A percentile compares a stretch with the other conserved stretches of the same genome.
Evolutionary conservation across 2,329 filamentous ascomycete genomes (phyloP).

Genomic region (Metarhizium guizhouense): DNA sequence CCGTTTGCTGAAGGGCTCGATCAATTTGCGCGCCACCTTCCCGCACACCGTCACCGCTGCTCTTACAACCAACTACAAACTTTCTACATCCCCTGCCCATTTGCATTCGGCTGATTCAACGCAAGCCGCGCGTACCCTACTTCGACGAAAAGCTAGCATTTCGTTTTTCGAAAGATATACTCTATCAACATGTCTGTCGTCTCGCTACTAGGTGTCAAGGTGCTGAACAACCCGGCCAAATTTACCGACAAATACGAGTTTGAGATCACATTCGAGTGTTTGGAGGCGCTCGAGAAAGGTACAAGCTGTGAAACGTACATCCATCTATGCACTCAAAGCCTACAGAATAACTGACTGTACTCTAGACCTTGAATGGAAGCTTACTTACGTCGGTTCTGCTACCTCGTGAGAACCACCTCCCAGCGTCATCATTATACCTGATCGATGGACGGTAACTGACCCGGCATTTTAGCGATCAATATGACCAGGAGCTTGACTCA

Average conservation of each 20-base stretch:
- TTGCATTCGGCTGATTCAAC: neutral
- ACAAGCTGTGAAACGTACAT: conserved; percentile 11
- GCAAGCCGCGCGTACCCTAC: neutral
- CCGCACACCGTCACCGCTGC: conserved; percentile 1
- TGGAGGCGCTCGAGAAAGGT: conserved; percentile 92
- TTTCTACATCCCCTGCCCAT: conserved; percentile 1
- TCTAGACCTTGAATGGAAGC: conserved; percentile 94
- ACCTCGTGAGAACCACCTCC: conserved; percentile 63
- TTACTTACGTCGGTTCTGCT: conserved; percentile 97
- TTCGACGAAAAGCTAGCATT: neutral
- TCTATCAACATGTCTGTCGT: conserved; percentile 74
- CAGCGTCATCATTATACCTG: conserved; percentile 8
- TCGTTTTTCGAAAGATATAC: conserved; percentile 1
- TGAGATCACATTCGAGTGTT: conserved; percentile 97
- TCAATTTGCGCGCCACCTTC: conserved; percentile 1
- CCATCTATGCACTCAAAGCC: neutral
- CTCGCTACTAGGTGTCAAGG: conserved; percentile 87
- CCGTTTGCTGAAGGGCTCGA: conserved; percentile 4
- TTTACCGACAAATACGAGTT: conserved; percentile 93
- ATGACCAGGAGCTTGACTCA: conserved; percentile 96
- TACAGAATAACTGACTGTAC: neutral
- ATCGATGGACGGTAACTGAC: conserved; percentile 4
- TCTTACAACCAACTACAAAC: conserved; percentile 5
- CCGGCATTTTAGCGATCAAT: conserved; percentile 60
- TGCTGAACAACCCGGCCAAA: conserved; percentile 92